Percentiles rank a stretch among this genome's conserved stretches.
These are phyloP conservation scores for Suhomyces chickasaworum DNA, from an alignment of 1,139 yeast species.

Conservation along the genomic window DNA sequence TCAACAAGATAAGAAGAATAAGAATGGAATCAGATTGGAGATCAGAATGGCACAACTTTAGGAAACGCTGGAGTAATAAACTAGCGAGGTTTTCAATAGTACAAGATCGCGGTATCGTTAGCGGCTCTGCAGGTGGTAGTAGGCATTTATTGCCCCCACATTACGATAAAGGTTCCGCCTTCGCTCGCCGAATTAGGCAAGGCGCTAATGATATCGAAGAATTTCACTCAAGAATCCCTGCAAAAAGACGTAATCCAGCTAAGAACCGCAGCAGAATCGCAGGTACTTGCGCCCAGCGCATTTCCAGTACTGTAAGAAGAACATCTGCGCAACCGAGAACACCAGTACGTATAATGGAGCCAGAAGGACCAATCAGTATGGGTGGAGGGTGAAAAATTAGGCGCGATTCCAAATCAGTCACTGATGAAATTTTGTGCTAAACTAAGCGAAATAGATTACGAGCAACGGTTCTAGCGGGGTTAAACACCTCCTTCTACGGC, in stretches of 20 bases:
- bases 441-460: not conserved
- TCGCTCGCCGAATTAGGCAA: not conserved
- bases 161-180: not conserved
- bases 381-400: not conserved
- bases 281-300: not conserved
- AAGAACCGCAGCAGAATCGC: not conserved
- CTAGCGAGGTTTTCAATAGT: not conserved
- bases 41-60: not conserved
- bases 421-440: not conserved
- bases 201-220: not conserved
- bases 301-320: not conserved
- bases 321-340: not conserved
- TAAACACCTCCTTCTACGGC: not conserved
- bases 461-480: not conserved
- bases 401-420: not conserved
- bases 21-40: too few relatives aligned
- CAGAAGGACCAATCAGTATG: not conserved
- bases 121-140: not conserved
- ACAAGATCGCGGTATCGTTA: not conserved
- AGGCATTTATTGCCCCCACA: too few relatives aligned
- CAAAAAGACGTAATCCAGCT: not conserved
- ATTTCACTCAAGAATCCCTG: not conserved
- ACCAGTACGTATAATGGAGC: too few relatives aligned
- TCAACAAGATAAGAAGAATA: not conserved
- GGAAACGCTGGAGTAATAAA: not conserved